These are phyloP conservation scores for Lepiota brunneoincarnata DNA, from an alignment of 768 basidiomycete species.

Conservation along the genomic window DNA sequence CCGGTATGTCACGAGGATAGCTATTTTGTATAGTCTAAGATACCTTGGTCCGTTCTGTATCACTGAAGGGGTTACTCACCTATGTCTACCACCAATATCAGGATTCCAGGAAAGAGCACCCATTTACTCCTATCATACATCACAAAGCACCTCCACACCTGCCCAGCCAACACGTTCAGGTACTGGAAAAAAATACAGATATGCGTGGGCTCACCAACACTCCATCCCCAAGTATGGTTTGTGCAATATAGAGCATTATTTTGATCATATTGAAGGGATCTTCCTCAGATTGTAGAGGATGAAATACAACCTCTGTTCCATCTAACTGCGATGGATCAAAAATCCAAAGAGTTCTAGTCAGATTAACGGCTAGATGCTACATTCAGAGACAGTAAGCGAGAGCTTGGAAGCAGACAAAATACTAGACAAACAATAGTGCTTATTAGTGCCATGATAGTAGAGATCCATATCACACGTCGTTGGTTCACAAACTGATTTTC, in stretches of 20 bases:
- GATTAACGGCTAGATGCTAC: background rate
- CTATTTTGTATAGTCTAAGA: too few relatives aligned
- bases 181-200: background rate
- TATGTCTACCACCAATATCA: background rate
- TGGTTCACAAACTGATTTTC: background rate
- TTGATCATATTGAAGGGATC: background rate
- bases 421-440: background rate
- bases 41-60: background rate
- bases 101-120: background rate
- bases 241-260: background rate
- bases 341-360: background rate
- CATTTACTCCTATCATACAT: background rate
- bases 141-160: constrained; percentile 3
- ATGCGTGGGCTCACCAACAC: background rate
- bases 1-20: too few relatives aligned
- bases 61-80: background rate
- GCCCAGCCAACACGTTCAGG: background rate
- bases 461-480: background rate
- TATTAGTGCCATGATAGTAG: background rate
- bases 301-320: background rate
- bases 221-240: background rate
- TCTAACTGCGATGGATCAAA: too few relatives aligned
- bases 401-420: too few relatives aligned
- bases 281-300: background rate
- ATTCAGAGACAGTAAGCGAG: too few relatives aligned